Conservation (phyloP, 306 rosid genomes). For the Cucumis cinereus region DNA sequence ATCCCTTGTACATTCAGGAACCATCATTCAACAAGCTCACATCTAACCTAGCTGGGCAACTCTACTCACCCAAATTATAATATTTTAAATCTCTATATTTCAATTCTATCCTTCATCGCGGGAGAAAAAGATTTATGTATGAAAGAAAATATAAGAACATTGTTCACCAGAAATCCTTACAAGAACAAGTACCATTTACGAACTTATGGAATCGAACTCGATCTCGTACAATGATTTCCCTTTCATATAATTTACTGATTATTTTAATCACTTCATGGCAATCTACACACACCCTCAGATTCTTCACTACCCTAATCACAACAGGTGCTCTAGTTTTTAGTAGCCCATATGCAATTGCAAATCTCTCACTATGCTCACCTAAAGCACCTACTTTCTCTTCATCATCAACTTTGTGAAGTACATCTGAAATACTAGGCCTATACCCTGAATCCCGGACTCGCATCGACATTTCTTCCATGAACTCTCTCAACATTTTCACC, state of each 20-base stretch:
- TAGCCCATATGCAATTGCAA: conserved; percentile 11
- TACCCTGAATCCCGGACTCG: not conserved
- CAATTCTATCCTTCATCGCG: no score
- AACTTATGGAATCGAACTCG: conserved; percentile 4
- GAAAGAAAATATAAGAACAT: not conserved
- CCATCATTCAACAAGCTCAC: no score
- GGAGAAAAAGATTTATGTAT: not conserved
- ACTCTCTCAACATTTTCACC: not conserved
- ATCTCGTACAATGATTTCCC: not conserved
- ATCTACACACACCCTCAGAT: conserved; percentile 1
- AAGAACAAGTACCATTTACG: not conserved
- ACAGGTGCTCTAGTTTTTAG: not conserved
- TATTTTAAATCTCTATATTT: no score
- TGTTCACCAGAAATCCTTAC: conserved; percentile 2
- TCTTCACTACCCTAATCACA: not conserved
- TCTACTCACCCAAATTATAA: no score
- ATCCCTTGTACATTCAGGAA: no score
- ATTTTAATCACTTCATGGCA: not conserved
- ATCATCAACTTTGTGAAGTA: conserved; percentile 7
- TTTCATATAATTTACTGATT: not conserved
- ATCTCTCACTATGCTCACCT: conserved; percentile 14
- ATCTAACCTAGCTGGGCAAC: no score
- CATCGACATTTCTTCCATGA: conserved; percentile 1
- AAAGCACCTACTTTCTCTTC: conserved; percentile 13
- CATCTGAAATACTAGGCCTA: conserved; percentile 8